These are phyloP conservation scores for Lentinula aciculospora DNA, from an alignment of 768 basidiomycete species.

Conservation along the genomic window DNA sequence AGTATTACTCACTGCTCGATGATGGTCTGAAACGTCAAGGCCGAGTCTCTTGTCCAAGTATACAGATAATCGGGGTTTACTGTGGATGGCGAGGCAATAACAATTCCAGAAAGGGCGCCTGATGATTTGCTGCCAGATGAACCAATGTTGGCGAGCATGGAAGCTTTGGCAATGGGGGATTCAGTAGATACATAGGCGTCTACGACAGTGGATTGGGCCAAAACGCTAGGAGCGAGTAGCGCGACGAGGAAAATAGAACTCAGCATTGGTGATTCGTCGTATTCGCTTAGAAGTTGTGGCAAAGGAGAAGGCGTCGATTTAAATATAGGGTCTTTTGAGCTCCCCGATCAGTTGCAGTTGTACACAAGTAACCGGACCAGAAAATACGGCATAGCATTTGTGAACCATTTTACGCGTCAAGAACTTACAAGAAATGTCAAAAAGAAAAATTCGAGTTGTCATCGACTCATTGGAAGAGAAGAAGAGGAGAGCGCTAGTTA, in stretches of 20 bases:
- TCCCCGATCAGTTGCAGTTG: neutral
- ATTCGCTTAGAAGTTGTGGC: neutral
- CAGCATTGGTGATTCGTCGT: neutral
- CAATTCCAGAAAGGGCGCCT: slow-evolving; percentile 46
- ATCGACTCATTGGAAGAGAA: too few species aligned
- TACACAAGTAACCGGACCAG: neutral
- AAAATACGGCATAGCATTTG: too few species aligned
- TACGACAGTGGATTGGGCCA: slow-evolving; percentile 18
- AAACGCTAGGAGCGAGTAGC: neutral
- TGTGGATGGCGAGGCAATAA: slow-evolving; percentile 44
- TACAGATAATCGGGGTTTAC: slow-evolving; percentile 51
- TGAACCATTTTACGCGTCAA: too few species aligned
- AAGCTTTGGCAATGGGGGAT: slow-evolving; percentile 55
- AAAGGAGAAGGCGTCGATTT: neutral
- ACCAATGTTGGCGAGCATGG: slow-evolving; percentile 72
- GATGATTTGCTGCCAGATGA: slow-evolving; percentile 44
- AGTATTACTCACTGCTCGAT: slow-evolving; percentile 33
- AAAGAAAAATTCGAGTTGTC: too few species aligned
- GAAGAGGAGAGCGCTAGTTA: too few species aligned
- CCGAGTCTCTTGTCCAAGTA: slow-evolving; percentile 68
- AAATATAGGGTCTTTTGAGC: neutral
- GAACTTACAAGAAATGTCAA: too few species aligned
- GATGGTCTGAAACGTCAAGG: slow-evolving; percentile 52
- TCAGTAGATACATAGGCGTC: slow-evolving; percentile 49
- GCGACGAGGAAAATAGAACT: neutral